Evolutionary conservation across 1,284 basidiomycete genomes (phyloP).

Genomic region (Austroboletus novae-zelandiae): DNA sequence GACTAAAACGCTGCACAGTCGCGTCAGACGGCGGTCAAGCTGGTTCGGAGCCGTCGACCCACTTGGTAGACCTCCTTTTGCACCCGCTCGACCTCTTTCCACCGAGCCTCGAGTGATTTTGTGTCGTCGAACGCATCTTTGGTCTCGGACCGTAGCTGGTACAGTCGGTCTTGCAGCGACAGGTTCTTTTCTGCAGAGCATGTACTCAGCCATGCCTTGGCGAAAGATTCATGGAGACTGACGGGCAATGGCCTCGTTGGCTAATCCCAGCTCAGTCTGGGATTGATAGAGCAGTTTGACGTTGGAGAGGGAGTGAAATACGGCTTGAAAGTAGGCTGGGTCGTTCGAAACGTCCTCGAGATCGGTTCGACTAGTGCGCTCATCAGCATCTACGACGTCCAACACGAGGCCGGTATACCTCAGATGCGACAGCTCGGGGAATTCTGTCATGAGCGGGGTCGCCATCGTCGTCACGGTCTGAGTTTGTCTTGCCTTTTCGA

Average conservation of each 20-base stretch:
- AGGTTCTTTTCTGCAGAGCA: conserved; percentile 59
- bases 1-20: conserved; percentile 67
- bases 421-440: conserved; percentile 66
- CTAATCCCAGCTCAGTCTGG: conserved; percentile 73
- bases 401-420: conserved; percentile 47
- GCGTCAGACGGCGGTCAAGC: conserved; percentile 8
- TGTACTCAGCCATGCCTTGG: conserved; percentile 6
- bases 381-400: conserved; percentile 3
- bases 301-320: conserved; percentile 74
- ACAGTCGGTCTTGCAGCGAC: conserved; percentile 68
- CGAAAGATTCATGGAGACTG: conserved; percentile 31
- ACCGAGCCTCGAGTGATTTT: conserved; percentile 72
- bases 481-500: conserved; percentile 27
- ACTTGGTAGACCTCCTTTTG: conserved; percentile 89
- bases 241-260: conserved; percentile 86
- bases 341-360: conserved; percentile 85
- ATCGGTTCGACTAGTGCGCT: conserved; percentile 65
- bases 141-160: conserved; percentile 73
- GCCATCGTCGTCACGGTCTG: conserved; percentile 21
- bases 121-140: conserved; percentile 84
- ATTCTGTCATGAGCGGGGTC: conserved; percentile 55
- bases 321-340: conserved; percentile 81
- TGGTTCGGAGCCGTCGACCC: conserved; percentile 15
- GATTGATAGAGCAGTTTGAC: conserved; percentile 74
- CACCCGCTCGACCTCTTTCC: conserved; percentile 83